Percentiles rank a stretch among this genome's conserved stretches.
Conservation (phyloP, 2,329 filamentous ascomycete species). For the Stagonosporopsis rhizophila region DNA sequence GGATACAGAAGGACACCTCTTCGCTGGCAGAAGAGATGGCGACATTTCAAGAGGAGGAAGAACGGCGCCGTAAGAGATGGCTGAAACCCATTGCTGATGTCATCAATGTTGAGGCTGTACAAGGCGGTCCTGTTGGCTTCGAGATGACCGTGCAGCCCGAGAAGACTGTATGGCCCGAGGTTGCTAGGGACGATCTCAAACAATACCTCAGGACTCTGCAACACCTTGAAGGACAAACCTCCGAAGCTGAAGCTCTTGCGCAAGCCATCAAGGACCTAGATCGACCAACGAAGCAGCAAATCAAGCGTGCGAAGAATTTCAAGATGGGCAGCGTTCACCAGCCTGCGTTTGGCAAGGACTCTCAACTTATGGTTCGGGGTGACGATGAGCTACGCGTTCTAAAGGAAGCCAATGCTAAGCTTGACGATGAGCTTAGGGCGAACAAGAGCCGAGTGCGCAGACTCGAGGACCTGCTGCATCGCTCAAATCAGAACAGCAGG, state of each 20-base stretch:
- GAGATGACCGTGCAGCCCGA: slow-evolving; percentile 86
- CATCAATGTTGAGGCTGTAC: slow-evolving; percentile 69
- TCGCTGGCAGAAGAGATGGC: slow-evolving; percentile 93
- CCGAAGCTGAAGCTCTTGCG: slow-evolving; percentile 73
- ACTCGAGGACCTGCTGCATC: slow-evolving; percentile 89
- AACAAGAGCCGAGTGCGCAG: slow-evolving; percentile 93
- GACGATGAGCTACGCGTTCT: slow-evolving; percentile 75
- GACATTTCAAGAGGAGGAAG: slow-evolving; percentile 89
- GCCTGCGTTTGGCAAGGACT: slow-evolving; percentile 83
- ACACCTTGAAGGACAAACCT: slow-evolving; percentile 68
- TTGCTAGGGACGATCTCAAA: slow-evolving; percentile 77
- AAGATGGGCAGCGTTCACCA: slow-evolving; percentile 97
- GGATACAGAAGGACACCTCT: slow-evolving; percentile 85
- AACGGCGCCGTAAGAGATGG: slow-evolving; percentile 88
- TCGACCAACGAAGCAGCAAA: slow-evolving; percentile 83
- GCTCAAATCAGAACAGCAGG: slow-evolving; percentile 69
- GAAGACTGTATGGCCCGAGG: slow-evolving; percentile 79
- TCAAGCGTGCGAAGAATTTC: slow-evolving; percentile 88
- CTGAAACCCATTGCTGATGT: slow-evolving; percentile 81
- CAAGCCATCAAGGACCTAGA: slow-evolving; percentile 81
- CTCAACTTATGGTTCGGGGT: slow-evolving; percentile 77
- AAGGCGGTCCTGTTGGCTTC: slow-evolving; percentile 75
- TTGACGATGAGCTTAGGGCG: slow-evolving; percentile 71
- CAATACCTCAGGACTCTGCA: slow-evolving; percentile 74
- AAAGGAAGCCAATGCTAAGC: slow-evolving; percentile 63